These are phyloP conservation scores for Pachyrhizus erosus DNA, from an alignment of 306 rosid genomes.

Conservation along the genomic window DNA sequence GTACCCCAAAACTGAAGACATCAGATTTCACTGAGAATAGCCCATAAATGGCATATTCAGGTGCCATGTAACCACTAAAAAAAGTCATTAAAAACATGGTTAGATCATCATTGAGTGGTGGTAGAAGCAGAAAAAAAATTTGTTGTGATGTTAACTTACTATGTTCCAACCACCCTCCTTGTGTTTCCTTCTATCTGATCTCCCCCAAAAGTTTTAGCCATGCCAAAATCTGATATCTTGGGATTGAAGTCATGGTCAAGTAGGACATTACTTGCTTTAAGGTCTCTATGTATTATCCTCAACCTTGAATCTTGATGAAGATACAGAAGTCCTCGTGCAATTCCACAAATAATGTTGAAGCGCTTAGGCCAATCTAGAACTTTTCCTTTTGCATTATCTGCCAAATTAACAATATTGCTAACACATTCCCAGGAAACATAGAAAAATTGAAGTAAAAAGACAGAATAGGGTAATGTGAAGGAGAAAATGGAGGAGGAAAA, in stretches of 20 bases:
- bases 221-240: constrained; percentile 47
- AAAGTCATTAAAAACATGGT: neutral
- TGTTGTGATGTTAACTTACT: constrained; percentile 38
- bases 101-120: neutral
- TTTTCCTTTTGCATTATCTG: constrained; percentile 43
- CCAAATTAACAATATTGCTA: neutral
- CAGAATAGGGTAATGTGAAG: neutral
- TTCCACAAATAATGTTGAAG: constrained; percentile 52
- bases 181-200: constrained; percentile 48
- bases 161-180: constrained; percentile 48
- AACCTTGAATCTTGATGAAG: constrained; percentile 61
- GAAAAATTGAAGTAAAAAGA: neutral
- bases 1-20: constrained; percentile 44
- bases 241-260: constrained; percentile 44
- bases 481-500: neutral
- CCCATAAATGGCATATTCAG: constrained; percentile 47
- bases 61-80: constrained; percentile 48
- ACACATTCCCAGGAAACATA: neutral
- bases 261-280: constrained; percentile 45
- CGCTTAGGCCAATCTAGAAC: constrained; percentile 55
- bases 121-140: neutral
- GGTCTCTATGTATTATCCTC: constrained; percentile 50
- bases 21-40: constrained; percentile 46
- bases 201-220: constrained; percentile 52
- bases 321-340: constrained; percentile 65